Evolutionary conservation across 2,329 filamentous ascomycete species (phyloP), one percentile per base, ranked within the genome.

Genomic region (Pochonia chlamydosporia): DNA sequence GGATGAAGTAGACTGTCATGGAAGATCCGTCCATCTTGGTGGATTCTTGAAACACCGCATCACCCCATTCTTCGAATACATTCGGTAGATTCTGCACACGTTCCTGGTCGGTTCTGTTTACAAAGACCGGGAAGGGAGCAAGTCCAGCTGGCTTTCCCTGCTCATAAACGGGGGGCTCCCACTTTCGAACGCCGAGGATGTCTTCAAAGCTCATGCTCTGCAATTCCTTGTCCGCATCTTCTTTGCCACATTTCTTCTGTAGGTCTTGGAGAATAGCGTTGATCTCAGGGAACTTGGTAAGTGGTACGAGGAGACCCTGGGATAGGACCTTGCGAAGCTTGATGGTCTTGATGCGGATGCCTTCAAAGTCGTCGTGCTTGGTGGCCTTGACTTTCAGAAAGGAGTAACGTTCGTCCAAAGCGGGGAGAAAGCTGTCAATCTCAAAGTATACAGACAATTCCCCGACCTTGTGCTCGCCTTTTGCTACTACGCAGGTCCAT

Each of bases 11-110:
- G 20, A 63, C 54, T 1, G 63, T 65, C 61, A 68, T 69, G 11
- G 61, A 63, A 1, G 58, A 53, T 16, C 67, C 68, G 47, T 70
- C 68, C 57, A 70, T 61, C 56, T 71, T 70, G 50, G 60, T 54
- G 1, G 62, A 61, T 46, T 67, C 64, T 42, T 71, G 65, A 49
- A 64, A 70, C 5, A 58, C 42, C 37, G 45, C 50, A 18, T 56
- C 43, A 2, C 49, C 46, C 23, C 56, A 54, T 10, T 43, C 25
- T 21, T 23, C 23, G 23, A 59, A 54, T 7, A 56, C 43, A 13
- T 49, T 26, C 5, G 55, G 40, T 3, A 59, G 39, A 41, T 59
- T 59, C 26, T 59, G 56, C 13, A 59, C n/a, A n/a, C n/a, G n/a
- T n/a, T n/a, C n/a, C n/a, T n/a, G n/a, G n/a, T n/a, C n/a, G n/a